Evolutionary conservation across 23 red algal genomes (phyloP).

Genomic region (Pyropia haitanensis): DNA sequence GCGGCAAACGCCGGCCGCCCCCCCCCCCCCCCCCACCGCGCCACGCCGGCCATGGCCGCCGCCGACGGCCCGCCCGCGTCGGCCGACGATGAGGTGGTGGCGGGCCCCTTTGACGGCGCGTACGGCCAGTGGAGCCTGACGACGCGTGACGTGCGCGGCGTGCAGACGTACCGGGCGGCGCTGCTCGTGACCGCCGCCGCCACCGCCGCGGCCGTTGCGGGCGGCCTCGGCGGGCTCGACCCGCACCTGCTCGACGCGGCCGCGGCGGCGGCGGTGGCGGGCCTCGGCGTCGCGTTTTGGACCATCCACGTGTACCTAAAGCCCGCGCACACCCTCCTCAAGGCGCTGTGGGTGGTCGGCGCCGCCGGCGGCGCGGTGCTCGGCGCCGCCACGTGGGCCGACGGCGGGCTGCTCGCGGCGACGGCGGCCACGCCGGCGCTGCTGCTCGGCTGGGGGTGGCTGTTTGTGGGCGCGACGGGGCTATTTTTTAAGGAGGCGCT

Average conservation of each 20-base stretch:
- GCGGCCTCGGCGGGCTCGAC: neutral
- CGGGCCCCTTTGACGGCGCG: constrained; percentile 64
- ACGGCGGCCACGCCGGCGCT: constrained; percentile 11
- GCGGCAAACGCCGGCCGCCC: no score
- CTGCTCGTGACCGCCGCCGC: constrained; percentile 20
- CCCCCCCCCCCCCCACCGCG: no score
- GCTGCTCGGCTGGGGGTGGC: constrained; percentile 60
- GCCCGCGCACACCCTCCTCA: constrained; percentile 56
- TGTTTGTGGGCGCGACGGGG: constrained; percentile 72
- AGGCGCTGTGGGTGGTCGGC: constrained; percentile 41
- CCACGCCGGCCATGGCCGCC: no score
- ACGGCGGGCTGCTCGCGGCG: constrained; percentile 18
- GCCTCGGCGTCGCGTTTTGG: constrained; percentile 50
- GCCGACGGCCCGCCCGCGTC: neutral
- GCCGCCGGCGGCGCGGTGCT: constrained; percentile 6
- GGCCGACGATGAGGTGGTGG: constrained; percentile 34
- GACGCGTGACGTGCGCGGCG: constrained; percentile 50
- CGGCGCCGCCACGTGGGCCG: neutral
- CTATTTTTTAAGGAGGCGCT: constrained; percentile 90
- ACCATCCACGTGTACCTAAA: constrained; percentile 93
- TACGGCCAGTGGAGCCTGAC: constrained; percentile 87
- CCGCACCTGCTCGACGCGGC: constrained; percentile 27
- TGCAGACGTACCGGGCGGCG: constrained; percentile 53
- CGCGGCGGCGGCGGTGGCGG: constrained; percentile 9
- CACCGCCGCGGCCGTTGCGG: constrained; percentile 16